These are phyloP conservation scores for Arthrocladium fulminans DNA, from an alignment of 2,329 filamentous ascomycete genomes.

Conservation along the genomic window DNA sequence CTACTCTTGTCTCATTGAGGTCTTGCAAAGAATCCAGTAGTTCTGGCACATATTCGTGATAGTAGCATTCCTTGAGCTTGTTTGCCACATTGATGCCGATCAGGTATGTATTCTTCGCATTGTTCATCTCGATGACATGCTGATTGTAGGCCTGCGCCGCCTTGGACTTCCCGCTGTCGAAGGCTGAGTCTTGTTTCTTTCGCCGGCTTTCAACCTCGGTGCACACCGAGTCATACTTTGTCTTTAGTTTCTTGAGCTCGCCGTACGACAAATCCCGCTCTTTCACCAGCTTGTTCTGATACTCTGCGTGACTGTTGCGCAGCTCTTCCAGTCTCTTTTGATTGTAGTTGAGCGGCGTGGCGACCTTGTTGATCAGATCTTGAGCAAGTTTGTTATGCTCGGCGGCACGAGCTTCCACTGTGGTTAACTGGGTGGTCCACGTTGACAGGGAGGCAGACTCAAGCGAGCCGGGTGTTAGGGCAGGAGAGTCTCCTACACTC, in stretches of 20 bases:
- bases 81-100: slow-evolving; percentile 96
- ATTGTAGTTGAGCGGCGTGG: slow-evolving; percentile 74
- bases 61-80: slow-evolving; percentile 95
- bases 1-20: slow-evolving; percentile 77
- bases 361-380: slow-evolving; percentile 69
- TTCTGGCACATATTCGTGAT: slow-evolving; percentile 92
- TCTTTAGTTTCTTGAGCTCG: slow-evolving; percentile 82
- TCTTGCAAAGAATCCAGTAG: slow-evolving; percentile 85
- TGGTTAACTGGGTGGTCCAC: slow-evolving; percentile 88
- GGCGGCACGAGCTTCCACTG: slow-evolving; percentile 74
- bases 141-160: slow-evolving; percentile 86
- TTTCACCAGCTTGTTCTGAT: slow-evolving; percentile 76
- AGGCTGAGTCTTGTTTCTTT: slow-evolving; percentile 91
- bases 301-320: slow-evolving; percentile 82
- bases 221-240: slow-evolving; percentile 84
- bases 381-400: slow-evolving; percentile 82
- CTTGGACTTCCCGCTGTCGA: slow-evolving; percentile 76
- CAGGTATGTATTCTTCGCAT: slow-evolving; percentile 95
- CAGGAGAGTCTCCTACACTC: slow-evolving; percentile 87
- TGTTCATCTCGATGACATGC: slow-evolving; percentile 90
- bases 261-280: slow-evolving; percentile 77
- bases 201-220: slow-evolving; percentile 90
- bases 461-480: slow-evolving; percentile 87
- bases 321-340: slow-evolving; percentile 75
- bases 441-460: slow-evolving; percentile 95